Evolutionary conservation across 192 early-diverging fungal species (phyloP).

Genomic region (Ramicandelaber brevisporus): DNA sequence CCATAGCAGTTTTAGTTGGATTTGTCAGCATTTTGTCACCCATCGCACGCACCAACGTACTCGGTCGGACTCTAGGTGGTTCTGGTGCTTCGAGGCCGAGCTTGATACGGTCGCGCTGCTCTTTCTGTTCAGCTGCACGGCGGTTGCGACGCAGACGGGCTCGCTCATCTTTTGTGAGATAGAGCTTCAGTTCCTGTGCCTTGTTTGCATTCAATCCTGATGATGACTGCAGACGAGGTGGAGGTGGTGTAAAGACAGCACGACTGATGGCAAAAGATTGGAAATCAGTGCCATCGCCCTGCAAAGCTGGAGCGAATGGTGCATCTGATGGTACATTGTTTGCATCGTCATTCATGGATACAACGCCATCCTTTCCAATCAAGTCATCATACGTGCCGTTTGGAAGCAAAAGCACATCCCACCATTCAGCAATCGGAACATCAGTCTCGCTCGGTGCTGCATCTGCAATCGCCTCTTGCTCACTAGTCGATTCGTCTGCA

Average conservation of each 20-base stretch:
- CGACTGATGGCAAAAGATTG: conserved; percentile 1
- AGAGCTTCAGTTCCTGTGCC: conserved; percentile 6
- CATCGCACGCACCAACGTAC: conserved; percentile 85
- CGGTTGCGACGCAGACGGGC: conserved; percentile 83
- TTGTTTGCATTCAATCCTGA: conserved; percentile 5
- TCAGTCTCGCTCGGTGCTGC: conserved; percentile 15
- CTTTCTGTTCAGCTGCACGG: conserved; percentile 58
- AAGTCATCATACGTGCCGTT: conserved; percentile 45
- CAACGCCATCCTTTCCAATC: conserved; percentile 8
- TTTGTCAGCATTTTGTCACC: conserved; percentile 87
- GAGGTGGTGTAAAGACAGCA: conserved; percentile 11
- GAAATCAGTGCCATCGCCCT: conserved; percentile 20
- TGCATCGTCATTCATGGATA: conserved; percentile 12
- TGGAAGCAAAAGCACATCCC: conserved; percentile 67
- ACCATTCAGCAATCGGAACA: conserved; percentile 82
- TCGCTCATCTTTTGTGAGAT: conserved; percentile 33
- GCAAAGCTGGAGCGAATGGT: conserved; percentile 71
- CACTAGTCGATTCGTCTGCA: not conserved
- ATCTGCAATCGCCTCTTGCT: conserved; percentile 1
- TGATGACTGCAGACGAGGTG: conserved; percentile 11
- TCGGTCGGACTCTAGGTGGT: conserved; percentile 70
- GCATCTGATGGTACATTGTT: conserved; percentile 47
- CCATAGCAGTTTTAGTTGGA: conserved; percentile 79
- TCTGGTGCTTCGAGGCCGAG: conserved; percentile 81
- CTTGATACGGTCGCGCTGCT: conserved; percentile 85